phyloP scores from a whole-genome alignment of 345 rosid genomes.

The Xanthoceras sorbifolium region DNA sequence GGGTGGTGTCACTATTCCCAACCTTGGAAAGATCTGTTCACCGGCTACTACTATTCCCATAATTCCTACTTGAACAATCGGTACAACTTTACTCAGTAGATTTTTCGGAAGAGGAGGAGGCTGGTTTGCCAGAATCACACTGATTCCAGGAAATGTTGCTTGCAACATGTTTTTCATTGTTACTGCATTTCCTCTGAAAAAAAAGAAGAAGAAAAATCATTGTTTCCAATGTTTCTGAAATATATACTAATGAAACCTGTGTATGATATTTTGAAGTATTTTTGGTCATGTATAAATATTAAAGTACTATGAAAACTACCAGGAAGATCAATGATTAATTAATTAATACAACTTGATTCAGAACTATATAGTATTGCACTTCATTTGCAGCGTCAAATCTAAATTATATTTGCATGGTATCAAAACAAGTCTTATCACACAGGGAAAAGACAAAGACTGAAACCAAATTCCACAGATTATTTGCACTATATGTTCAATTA shows the following conservation, averaged over 20 bases:
- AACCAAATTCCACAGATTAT: background rate
- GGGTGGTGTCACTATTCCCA: conserved; percentile 29
- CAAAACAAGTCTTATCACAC: background rate
- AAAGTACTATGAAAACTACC: background rate
- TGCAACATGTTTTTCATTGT: conserved; percentile 34
- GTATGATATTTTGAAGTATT: no score
- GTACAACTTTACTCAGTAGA: conserved; percentile 15
- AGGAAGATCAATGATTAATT: no score
- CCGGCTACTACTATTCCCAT: conserved; percentile 29
- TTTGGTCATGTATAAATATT: no score
- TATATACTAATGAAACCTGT: background rate
- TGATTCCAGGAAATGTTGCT: conserved; percentile 34
- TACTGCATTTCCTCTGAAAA: conserved; percentile 29
- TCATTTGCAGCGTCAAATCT: no score
- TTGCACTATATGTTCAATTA: background rate
- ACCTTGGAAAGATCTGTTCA: conserved; percentile 29
- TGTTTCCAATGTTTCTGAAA: background rate
- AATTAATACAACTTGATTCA: no score
- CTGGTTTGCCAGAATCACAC: conserved; percentile 26
- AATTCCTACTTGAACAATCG: conserved; percentile 28
- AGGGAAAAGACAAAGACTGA: background rate
- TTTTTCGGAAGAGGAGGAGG: conserved; percentile 24
- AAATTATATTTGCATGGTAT: no score
- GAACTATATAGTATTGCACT: no score
- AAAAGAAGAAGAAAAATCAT: background rate